Evolutionary conservation across 495 filamentous ascomycete species (phyloP).

Genomic region (Daldinia grandis): DNA sequence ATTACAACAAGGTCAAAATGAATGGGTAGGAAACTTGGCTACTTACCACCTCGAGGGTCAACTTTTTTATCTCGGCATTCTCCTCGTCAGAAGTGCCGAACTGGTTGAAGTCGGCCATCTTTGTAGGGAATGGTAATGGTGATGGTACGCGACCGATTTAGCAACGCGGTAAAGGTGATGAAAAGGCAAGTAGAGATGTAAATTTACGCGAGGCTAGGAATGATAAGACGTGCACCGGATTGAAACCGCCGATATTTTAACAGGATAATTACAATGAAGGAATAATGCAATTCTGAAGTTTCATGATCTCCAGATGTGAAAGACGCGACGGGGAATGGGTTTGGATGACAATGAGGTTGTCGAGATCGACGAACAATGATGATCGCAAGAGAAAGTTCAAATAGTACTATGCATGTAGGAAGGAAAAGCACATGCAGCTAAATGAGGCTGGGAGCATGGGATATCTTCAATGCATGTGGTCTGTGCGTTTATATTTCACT

Average conservation of each 20-base stretch:
- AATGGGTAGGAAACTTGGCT: background rate
- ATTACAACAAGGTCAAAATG: background rate
- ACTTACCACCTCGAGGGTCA: slow-evolving; percentile 80
- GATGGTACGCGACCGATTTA: slow-evolving; percentile 12
- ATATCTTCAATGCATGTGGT: slow-evolving; percentile 17
- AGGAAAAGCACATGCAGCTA: slow-evolving; percentile 38
- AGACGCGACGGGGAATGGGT: background rate
- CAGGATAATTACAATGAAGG: slow-evolving; percentile 3
- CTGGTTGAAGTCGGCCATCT: slow-evolving; percentile 60
- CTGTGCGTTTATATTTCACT: background rate
- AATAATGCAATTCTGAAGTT: background rate
- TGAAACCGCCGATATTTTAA: slow-evolving; percentile 12
- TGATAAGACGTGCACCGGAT: slow-evolving; percentile 1
- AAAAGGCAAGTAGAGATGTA: background rate
- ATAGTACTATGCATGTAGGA: background rate
- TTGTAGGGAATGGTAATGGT: background rate
- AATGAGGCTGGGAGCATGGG: slow-evolving; percentile 34
- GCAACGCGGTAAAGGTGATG: slow-evolving; percentile 2
- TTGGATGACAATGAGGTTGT: slow-evolving; percentile 29
- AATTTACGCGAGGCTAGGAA: slow-evolving; percentile 28
- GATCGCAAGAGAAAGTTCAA: slow-evolving; percentile 33
- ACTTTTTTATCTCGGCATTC: slow-evolving; percentile 81
- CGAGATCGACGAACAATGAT: slow-evolving; percentile 39
- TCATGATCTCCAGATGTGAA: slow-evolving; percentile 1
- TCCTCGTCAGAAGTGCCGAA: slow-evolving; percentile 85